Percentiles rank a stretch among this genome's conserved stretches.
Conservation (phyloP, 495 filamentous ascomycete genomes). For the Lasiosphaeris hirsuta region DNA sequence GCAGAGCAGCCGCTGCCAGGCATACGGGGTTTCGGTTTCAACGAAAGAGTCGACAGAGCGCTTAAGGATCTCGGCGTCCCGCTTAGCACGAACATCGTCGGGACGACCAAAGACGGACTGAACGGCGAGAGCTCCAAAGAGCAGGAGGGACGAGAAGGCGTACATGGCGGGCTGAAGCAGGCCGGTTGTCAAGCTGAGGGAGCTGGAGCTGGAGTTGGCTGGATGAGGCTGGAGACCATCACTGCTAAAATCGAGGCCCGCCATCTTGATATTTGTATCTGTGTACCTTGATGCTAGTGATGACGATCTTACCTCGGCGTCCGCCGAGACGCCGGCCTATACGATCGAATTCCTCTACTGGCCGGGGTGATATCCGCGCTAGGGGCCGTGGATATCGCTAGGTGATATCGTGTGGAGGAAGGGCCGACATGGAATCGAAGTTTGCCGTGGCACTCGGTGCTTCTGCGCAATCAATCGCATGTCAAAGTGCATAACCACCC, state of each 20-base stretch:
- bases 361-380: conserved; percentile 5
- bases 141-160: conserved; percentile 41
- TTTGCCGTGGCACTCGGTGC: conserved; percentile 10
- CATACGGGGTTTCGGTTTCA: conserved; percentile 49
- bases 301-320: too few relatives aligned
- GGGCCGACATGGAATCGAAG: conserved; percentile 13
- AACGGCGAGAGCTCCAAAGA: conserved; percentile 45
- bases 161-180: conserved; percentile 44
- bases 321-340: not conserved
- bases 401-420: conserved; percentile 12
- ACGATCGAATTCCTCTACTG: not conserved
- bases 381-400: too few relatives aligned
- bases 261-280: conserved; percentile 27
- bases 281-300: not conserved
- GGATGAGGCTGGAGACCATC: conserved; percentile 16
- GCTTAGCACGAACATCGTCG: conserved; percentile 26
- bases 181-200: conserved; percentile 15
- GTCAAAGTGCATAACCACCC: too few relatives aligned
- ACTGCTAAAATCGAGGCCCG: conserved; percentile 9
- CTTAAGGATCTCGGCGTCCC: conserved; percentile 40
- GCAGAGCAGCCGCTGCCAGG: conserved; percentile 50
- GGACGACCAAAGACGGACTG: conserved; percentile 45
- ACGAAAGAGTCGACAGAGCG: conserved; percentile 55
- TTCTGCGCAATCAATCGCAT: conserved; percentile 5
- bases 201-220: conserved; percentile 24